These are phyloP conservation scores for Chimonanthus praecox DNA, from an alignment of 164 flowering plant genomes.

Conservation along the genomic window DNA sequence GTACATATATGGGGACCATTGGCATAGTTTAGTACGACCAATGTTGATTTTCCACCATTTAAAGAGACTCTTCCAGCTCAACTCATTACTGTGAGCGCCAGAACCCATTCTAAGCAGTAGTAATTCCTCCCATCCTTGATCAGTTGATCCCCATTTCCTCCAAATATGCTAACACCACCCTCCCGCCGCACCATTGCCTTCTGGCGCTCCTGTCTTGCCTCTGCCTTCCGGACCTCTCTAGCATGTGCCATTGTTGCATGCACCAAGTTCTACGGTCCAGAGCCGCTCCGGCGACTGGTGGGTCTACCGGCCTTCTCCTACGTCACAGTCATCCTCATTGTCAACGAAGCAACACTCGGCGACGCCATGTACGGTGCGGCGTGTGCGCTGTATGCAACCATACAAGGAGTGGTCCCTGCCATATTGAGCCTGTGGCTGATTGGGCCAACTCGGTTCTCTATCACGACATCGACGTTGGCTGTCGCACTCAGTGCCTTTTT, in stretches of 20 bases:
- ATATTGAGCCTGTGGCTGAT: slow-evolving; percentile 53
- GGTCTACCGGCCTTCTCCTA: slow-evolving; percentile 74
- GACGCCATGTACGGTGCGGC: slow-evolving; percentile 57
- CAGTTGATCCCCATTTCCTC: background rate
- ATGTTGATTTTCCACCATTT: background rate
- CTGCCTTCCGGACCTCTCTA: slow-evolving; percentile 54
- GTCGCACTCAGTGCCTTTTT: slow-evolving; percentile 47
- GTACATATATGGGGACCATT: background rate
- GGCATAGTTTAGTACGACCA: background rate
- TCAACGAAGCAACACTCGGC: slow-evolving; percentile 60
- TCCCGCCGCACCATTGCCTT: background rate
- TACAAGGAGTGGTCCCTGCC: slow-evolving; percentile 52
- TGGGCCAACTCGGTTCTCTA: slow-evolving; percentile 39
- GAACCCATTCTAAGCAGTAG: background rate
- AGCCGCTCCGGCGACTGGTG: slow-evolving; percentile 20
- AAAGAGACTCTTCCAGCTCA: background rate
- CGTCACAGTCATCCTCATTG: slow-evolving; percentile 48
- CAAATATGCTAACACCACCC: background rate
- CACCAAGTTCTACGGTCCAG: slow-evolving; percentile 55
- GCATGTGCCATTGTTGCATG: slow-evolving; percentile 66
- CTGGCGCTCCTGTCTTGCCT: slow-evolving; percentile 48
- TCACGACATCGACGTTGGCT: slow-evolving; percentile 28
- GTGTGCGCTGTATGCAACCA: slow-evolving; percentile 53
- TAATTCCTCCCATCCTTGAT: background rate
- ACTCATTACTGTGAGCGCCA: background rate